A percentile compares a stretch with the other conserved stretches of the same genome.
Conservation (phyloP, 1,139 yeast species). For the Saccharomycopsis hybrid region DNA sequence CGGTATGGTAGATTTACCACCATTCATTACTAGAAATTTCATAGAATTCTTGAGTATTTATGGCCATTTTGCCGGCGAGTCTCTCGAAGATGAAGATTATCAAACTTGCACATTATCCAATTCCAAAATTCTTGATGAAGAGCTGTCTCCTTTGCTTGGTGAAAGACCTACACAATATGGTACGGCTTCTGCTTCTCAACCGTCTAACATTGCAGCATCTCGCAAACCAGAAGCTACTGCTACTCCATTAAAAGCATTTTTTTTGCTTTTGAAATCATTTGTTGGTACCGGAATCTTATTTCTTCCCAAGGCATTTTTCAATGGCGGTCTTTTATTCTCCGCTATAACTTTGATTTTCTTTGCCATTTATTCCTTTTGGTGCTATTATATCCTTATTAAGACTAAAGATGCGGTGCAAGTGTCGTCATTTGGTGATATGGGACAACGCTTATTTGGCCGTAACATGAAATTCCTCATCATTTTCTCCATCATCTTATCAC, state of each 20-base stretch:
- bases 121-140: constrained; percentile 32
- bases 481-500: constrained; percentile 58
- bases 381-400: constrained; percentile 55
- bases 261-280: constrained; percentile 61
- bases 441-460: constrained; percentile 53
- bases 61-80: constrained; percentile 83
- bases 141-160: constrained; percentile 39
- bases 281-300: constrained; percentile 79
- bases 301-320: constrained; percentile 64
- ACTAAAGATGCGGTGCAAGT: constrained; percentile 53
- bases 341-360: constrained; percentile 46
- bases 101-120: constrained; percentile 17
- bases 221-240: constrained; percentile 36
- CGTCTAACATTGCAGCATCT: neutral
- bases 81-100: constrained; percentile 52
- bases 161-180: neutral
- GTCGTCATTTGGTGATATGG: constrained; percentile 74
- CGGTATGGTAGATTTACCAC: constrained; percentile 28
- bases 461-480: constrained; percentile 54
- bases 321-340: constrained; percentile 66
- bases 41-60: constrained; percentile 68
- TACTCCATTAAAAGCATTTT: constrained; percentile 59
- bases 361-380: constrained; percentile 63
- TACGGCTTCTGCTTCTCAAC: neutral
- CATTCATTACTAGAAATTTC: constrained; percentile 58